Percentiles rank a stretch among this genome's conserved stretches.
These are phyloP conservation scores for Henckelia pumila DNA, from an alignment of 257 asterid species.

Conservation along the genomic window DNA sequence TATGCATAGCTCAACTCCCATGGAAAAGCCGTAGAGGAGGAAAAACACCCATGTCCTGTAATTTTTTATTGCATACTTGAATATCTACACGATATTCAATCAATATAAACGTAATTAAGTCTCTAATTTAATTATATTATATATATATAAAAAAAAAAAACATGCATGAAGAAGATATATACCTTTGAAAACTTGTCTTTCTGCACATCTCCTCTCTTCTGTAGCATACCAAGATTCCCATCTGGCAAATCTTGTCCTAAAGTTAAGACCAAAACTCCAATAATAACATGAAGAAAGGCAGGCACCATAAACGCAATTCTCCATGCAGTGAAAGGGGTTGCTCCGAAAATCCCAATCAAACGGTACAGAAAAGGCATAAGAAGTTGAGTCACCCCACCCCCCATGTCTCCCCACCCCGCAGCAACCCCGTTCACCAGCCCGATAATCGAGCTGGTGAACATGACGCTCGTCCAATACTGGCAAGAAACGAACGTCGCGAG, in stretches of 20 bases:
- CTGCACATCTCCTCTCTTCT: slow-evolving; percentile 16
- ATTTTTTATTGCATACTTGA: slow-evolving; percentile 20
- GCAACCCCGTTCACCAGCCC: slow-evolving; percentile 26
- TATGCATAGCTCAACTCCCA: slow-evolving; percentile 28
- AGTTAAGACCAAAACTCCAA: slow-evolving; percentile 21
- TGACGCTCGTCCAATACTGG: slow-evolving; percentile 6
- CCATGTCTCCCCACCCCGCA: slow-evolving; percentile 30
- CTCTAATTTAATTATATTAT: too few relatives aligned
- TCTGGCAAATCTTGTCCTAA: slow-evolving; percentile 28
- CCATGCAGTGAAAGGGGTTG: slow-evolving; percentile 28
- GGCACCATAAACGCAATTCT: slow-evolving; percentile 24
- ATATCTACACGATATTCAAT: background rate
- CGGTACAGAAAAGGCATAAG: slow-evolving; percentile 28
- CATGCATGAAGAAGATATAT: too few relatives aligned
- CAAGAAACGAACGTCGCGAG: slow-evolving; percentile 12
- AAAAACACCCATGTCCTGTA: slow-evolving; percentile 28
- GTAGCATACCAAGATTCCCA: slow-evolving; percentile 18
- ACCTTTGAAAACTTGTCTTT: slow-evolving; percentile 22
- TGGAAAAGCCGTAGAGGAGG: slow-evolving; percentile 19
- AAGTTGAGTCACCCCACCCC: slow-evolving; percentile 28
- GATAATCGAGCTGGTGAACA: slow-evolving; percentile 8
- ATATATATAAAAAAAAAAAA: too few relatives aligned
- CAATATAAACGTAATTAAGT: too few relatives aligned
- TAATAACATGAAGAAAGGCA: slow-evolving; percentile 25
- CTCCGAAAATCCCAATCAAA: slow-evolving; percentile 15